phyloP scores from a whole-genome alignment of 495 filamentous ascomycete genomes.

The Penicillium waksmanii region DNA sequence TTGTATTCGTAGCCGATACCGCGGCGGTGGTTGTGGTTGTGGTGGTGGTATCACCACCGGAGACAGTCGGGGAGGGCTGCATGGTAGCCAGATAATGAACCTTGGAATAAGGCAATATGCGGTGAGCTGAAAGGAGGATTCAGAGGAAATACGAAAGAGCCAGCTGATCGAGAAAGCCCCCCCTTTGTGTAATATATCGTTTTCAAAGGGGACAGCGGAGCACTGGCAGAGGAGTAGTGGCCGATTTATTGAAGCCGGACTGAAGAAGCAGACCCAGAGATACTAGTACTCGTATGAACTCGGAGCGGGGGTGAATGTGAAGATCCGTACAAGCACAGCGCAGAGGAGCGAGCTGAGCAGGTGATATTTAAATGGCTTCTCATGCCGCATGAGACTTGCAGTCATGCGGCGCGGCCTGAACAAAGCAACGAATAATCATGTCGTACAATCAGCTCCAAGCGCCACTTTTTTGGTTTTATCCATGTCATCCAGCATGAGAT shows the following conservation, averaged over 20 bases:
- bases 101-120: not conserved
- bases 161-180: not conserved
- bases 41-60: not conserved
- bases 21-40: not conserved
- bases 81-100: slow-evolving; percentile 1
- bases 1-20: not conserved
- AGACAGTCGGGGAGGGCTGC: not conserved
- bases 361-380: slow-evolving; percentile 3
- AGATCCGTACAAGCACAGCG: not conserved
- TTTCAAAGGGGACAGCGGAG: not conserved
- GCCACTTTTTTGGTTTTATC: not conserved
- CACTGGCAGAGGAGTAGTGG: not conserved
- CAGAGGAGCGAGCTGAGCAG: not conserved
- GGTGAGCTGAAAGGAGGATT: not conserved
- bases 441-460: slow-evolving; percentile 6
- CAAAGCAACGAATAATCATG: slow-evolving; percentile 17
- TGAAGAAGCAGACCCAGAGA: not conserved
- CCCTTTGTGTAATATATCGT: not conserved
- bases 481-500: no score
- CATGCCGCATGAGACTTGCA: not conserved
- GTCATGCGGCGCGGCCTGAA: not conserved
- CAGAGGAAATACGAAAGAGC: not conserved
- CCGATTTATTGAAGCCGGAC: not conserved
- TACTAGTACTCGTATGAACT: no score
- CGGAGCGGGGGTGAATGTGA: slow-evolving; percentile 1